Conservation (phyloP, 257 asterid species). For the Leonotis leonurus region DNA sequence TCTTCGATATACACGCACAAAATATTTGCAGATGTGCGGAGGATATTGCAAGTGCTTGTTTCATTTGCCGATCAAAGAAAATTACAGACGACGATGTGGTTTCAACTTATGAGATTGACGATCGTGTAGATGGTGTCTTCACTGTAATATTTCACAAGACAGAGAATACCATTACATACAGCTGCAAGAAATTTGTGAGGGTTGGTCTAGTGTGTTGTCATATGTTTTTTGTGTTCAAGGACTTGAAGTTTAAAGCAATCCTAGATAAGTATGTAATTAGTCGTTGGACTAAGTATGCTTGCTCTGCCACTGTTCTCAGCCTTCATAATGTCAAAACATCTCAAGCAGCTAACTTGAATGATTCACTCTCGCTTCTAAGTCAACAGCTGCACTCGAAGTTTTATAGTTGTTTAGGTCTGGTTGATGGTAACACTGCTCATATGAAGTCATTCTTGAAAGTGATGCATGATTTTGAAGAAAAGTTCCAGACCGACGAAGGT, state of each 20-base stretch:
- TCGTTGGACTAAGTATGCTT: not conserved
- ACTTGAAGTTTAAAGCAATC: not conserved
- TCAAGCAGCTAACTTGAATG: too few relatives aligned
- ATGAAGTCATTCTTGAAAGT: too few relatives aligned
- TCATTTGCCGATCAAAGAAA: not conserved
- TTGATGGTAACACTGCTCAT: too few relatives aligned
- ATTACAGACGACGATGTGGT: not conserved
- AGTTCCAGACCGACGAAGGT: too few relatives aligned
- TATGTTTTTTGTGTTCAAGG: not conserved
- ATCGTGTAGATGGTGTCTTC: not conserved
- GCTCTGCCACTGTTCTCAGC: too few relatives aligned
- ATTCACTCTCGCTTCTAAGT: too few relatives aligned
- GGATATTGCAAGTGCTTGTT: not conserved
- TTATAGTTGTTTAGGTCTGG: too few relatives aligned
- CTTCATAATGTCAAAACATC: too few relatives aligned
- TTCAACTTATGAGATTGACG: not conserved
- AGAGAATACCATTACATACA: not conserved
- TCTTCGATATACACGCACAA: not conserved
- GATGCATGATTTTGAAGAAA: too few relatives aligned
- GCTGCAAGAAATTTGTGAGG: not conserved
- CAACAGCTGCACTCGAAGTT: too few relatives aligned
- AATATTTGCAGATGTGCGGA: not conserved
- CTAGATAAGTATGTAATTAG: not conserved
- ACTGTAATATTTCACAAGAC: too few relatives aligned
- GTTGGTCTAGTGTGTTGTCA: not conserved